Base-by-base conservation (phyloP, 2,329 filamentous ascomycete genomes). In the Fusarium brevicatenulatum region DNA sequence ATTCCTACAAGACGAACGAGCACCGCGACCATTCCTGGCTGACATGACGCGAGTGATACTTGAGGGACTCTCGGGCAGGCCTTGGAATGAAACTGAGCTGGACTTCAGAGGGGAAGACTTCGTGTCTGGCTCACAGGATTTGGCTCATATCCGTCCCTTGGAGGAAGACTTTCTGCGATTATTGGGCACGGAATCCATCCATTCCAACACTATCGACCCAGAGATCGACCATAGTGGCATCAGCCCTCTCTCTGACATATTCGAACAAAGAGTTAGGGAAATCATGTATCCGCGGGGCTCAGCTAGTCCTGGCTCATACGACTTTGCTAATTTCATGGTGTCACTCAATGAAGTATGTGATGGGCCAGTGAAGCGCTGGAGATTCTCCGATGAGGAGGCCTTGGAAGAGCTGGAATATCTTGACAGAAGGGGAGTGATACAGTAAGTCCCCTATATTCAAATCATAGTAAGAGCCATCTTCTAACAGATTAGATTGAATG, bases 131-230 rank as follows among this genome's bases (percentile, higher is more conserved):
- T 34, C 44, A 37, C 32, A 25, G n/a, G 21, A 47, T 4, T 21
- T 68, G 25, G 53, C 55, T 32, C 57, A 68, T 23, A 62, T 80
- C 18, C 74, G 77, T 12, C 72, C 73, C 3, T 58, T 71, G 23
- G 78, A 80, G 57, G 69, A 72, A 18, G 58, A 67, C 1, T 78
- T 76, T 59, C 46, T 80, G 11, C 58, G 60, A 32, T 71, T 80
- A n/a, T 57, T 80, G 5, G 62, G 66, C 5, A 63, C 39, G n/a
- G 32, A 43, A 16, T 75, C 75, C 3, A 49, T 70, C 15, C 68
- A 74, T 44, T 53, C 55, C 13, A 19, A 44, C 30, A 70, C 53
- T 56, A 8, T 62, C 21, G 21, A 64, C 25, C 30, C 30, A n/a
- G 32, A 47, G 7, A 43, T 44, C 1, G 50, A 74, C n/a, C 61